These are phyloP conservation scores for Usnea hakonensis DNA, from an alignment of 495 filamentous ascomycete species.

Conservation along the genomic window DNA sequence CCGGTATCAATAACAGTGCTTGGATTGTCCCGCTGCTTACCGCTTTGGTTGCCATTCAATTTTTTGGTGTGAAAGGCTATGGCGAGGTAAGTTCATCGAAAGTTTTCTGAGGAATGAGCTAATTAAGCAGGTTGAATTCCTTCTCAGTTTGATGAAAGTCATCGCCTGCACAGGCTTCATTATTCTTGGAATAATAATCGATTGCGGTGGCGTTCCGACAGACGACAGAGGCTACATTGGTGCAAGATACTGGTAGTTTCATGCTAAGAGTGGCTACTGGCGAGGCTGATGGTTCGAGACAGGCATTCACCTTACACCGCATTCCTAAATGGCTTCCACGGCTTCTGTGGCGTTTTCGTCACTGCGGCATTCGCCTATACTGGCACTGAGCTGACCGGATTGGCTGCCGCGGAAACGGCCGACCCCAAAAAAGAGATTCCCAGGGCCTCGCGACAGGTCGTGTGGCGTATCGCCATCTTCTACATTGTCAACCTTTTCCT, in stretches of 20 bases:
- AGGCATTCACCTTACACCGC: conserved; percentile 38
- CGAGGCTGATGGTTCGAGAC: conserved; percentile 42
- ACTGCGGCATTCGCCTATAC: conserved; percentile 60
- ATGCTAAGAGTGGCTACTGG: conserved; percentile 35
- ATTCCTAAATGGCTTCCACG: conserved; percentile 62
- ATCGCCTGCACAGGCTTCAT: conserved; percentile 39
- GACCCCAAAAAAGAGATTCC: conserved; percentile 58
- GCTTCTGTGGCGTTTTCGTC: conserved; percentile 58
- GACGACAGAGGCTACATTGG: conserved; percentile 46
- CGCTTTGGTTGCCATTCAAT: conserved; percentile 37
- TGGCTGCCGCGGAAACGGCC: conserved; percentile 58
- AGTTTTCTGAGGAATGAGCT: conserved; percentile 1
- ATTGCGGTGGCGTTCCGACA: conserved; percentile 46
- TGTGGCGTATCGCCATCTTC: conserved; percentile 67
- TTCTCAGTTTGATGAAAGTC: conserved; percentile 43
- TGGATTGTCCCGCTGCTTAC: conserved; percentile 43
- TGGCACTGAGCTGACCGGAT: conserved; percentile 51
- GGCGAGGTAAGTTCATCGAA: conserved; percentile 34
- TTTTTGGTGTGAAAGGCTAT: conserved; percentile 44
- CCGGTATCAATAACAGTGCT: conserved; percentile 34
- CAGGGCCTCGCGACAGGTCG: conserved; percentile 60
- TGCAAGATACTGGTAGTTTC: conserved; percentile 44
- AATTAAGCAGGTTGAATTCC: conserved; percentile 34
- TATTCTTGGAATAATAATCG: conserved; percentile 28
- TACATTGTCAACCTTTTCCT: conserved; percentile 66